Conservation (phyloP, 768 basidiomycete genomes). For the Leccinum fibrillosum region DNA sequence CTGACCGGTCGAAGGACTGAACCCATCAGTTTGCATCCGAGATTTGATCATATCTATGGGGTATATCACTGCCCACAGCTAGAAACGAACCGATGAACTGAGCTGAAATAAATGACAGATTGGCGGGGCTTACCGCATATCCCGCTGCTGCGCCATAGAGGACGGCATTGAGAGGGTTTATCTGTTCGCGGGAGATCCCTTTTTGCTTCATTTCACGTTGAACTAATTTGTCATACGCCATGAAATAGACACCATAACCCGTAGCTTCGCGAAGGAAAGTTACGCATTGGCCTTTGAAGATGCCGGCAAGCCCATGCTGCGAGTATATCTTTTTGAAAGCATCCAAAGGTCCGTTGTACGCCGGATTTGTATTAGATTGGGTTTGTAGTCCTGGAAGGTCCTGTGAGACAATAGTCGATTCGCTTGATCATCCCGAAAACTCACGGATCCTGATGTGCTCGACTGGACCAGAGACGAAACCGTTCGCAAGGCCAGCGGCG, state of each 20-base stretch:
- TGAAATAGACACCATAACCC: constrained; percentile 87
- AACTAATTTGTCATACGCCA: constrained; percentile 89
- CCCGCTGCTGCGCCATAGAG: constrained; percentile 91
- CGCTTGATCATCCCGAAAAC: constrained; percentile 1
- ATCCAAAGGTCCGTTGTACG: constrained; percentile 83
- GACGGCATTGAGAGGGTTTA: constrained; percentile 73
- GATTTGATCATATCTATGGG: constrained; percentile 97
- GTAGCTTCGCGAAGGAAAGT: constrained; percentile 81
- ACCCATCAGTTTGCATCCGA: constrained; percentile 93
- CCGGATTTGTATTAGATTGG: constrained; percentile 72
- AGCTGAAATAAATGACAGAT: neutral
- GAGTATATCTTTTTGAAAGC: constrained; percentile 82
- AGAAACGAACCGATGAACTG: constrained; percentile 9
- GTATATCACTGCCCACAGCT: constrained; percentile 93
- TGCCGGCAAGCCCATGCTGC: constrained; percentile 72
- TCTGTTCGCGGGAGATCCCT: constrained; percentile 69
- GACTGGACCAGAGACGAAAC: constrained; percentile 91
- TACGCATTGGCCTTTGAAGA: constrained; percentile 91
- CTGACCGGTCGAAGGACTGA: constrained; percentile 67
- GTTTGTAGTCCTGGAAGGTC: constrained; percentile 75
- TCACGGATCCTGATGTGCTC: constrained; percentile 88
- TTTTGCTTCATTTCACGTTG: constrained; percentile 79
- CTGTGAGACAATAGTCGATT: constrained; percentile 1
- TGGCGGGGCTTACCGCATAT: constrained; percentile 63
- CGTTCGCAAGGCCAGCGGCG: constrained; percentile 85